Evolutionary conservation across 1,284 basidiomycete species (phyloP).

Genomic region (Salmacisia buchloeana): DNA sequence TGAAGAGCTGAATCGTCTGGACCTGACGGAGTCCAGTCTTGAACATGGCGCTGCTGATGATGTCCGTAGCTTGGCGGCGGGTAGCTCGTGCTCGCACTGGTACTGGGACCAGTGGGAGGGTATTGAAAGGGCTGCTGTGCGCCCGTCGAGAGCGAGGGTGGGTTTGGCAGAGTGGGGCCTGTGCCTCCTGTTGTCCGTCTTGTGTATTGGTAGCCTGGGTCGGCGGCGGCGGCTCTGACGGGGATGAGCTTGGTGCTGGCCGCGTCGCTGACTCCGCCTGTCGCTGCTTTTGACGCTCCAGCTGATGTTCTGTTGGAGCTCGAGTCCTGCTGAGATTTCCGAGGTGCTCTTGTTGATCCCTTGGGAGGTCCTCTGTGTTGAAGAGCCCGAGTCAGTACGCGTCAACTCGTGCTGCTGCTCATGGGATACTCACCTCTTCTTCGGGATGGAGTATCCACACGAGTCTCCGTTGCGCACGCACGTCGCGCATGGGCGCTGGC

Average conservation of each 20-base stretch:
- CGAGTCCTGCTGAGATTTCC: conserved; percentile 15
- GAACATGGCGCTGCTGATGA: too few relatives aligned
- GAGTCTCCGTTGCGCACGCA: conserved; percentile 28
- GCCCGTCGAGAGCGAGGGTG: too few relatives aligned
- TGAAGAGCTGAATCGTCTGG: too few relatives aligned
- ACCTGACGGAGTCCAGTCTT: too few relatives aligned
- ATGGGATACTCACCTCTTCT: conserved; percentile 20
- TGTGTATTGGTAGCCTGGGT: conserved; percentile 13
- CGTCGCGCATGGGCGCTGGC: conserved; percentile 28
- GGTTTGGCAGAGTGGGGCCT: too few relatives aligned
- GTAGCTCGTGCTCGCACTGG: too few relatives aligned
- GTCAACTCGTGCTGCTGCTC: too few relatives aligned
- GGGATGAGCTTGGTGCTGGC: conserved; percentile 12
- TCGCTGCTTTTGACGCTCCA: background rate
- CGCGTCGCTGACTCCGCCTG: background rate
- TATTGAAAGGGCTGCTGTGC: too few relatives aligned
- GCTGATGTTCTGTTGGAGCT: background rate
- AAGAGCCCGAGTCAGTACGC: background rate
- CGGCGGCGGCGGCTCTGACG: conserved; percentile 16
- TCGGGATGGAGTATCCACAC: conserved; percentile 35
- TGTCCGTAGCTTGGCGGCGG: too few relatives aligned
- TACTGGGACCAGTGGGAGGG: too few relatives aligned
- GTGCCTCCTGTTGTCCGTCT: too few relatives aligned
- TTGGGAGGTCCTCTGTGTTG: conserved; percentile 28
- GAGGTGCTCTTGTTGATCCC: conserved; percentile 29